Conservation (phyloP, 441 rosid species). For the Adansonia grandidieri region DNA sequence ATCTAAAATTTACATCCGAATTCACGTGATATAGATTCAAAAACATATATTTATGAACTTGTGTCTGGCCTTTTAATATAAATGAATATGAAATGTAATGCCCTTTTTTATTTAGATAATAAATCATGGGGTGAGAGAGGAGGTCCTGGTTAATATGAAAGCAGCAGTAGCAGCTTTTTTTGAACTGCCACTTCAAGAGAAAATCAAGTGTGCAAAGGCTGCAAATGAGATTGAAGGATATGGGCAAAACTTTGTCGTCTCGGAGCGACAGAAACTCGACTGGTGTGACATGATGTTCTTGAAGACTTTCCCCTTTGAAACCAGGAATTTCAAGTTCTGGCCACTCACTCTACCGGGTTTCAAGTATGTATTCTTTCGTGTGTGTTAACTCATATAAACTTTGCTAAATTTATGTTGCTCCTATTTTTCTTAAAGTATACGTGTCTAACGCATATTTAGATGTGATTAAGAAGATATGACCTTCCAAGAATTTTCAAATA, state of each 20-base stretch:
- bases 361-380: slow-evolving; percentile 16
- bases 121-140: slow-evolving; percentile 3
- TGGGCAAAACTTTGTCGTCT: not conserved
- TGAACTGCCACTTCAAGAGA: not conserved
- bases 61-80: too few relatives aligned
- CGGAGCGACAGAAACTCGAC: not conserved
- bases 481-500: too few relatives aligned
- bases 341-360: slow-evolving; percentile 23
- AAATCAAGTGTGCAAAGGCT: not conserved
- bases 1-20: too few relatives aligned
- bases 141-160: not conserved
- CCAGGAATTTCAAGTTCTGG: slow-evolving; percentile 19
- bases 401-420: too few relatives aligned
- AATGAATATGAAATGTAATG: not conserved
- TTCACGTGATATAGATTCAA: too few relatives aligned
- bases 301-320: not conserved
- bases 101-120: not conserved
- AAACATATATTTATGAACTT: too few relatives aligned
- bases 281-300: slow-evolving; percentile 2
- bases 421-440: too few relatives aligned
- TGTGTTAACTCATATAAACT: too few relatives aligned
- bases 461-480: too few relatives aligned
- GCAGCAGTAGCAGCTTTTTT: not conserved
- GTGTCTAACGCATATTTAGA: too few relatives aligned
- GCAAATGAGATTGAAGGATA: not conserved